Percentiles rank a stretch among this genome's conserved stretches.
These are phyloP conservation scores for Scutellaria barbata DNA, from an alignment of 257 asterid genomes.

Conservation along the genomic window DNA sequence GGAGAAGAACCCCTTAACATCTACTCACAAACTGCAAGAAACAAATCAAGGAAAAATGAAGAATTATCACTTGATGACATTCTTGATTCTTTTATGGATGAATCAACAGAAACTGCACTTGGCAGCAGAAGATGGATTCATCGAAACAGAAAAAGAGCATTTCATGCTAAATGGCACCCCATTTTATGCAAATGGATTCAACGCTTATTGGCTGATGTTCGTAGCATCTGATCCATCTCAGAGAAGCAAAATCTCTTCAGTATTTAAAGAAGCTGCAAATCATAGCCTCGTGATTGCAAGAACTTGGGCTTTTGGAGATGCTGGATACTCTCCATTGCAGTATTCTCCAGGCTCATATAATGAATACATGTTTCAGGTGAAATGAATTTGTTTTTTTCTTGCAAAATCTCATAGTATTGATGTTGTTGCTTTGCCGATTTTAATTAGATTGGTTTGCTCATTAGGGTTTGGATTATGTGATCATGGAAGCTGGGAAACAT, in stretches of 20 bases:
- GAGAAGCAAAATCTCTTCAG: slow-evolving; percentile 46
- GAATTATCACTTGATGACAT: not conserved
- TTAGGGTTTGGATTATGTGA: slow-evolving; percentile 72
- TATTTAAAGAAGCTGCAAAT: slow-evolving; percentile 48
- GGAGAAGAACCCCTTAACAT: not conserved
- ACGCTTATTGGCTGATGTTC: slow-evolving; percentile 65
- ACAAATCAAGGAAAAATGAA: slow-evolving; percentile 36
- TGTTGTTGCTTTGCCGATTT: not conserved
- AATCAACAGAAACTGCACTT: slow-evolving; percentile 25
- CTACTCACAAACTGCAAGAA: not conserved
- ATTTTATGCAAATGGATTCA: slow-evolving; percentile 63
- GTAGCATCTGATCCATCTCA: slow-evolving; percentile 55
- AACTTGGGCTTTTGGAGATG: slow-evolving; percentile 78
- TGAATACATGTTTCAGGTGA: slow-evolving; percentile 66
- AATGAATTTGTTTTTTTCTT: not conserved
- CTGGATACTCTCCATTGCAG: slow-evolving; percentile 60
- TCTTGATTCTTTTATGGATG: slow-evolving; percentile 37
- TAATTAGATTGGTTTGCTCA: not conserved
- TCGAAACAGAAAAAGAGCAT: slow-evolving; percentile 46
- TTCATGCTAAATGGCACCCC: slow-evolving; percentile 50
- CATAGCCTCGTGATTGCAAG: slow-evolving; percentile 56
- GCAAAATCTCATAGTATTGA: not conserved
- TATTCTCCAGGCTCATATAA: slow-evolving; percentile 63
- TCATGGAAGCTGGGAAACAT: slow-evolving; percentile 62
- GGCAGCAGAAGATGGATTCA: slow-evolving; percentile 48